Base-by-base conservation (phyloP, 2,329 filamentous ascomycete species). In the Aspergillus carbonarius region DNA sequence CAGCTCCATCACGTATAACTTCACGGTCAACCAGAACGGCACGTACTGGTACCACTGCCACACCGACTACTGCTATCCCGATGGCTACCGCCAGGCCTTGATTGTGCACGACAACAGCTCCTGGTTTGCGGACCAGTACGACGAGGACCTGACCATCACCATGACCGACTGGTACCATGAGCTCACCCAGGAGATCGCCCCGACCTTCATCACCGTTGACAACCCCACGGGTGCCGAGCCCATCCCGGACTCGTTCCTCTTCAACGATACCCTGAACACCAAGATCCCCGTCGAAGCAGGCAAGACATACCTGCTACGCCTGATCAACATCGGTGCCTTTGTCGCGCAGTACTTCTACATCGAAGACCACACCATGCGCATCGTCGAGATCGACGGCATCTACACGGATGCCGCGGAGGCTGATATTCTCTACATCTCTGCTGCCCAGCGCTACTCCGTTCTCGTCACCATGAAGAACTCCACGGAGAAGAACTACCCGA, bases 241-340 rank as follows among this genome's bases (percentile, higher is more conserved):
- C 0, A 82, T 90, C 0, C 88, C 88, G 0, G 79, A 90, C 20
- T 81, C 85, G 2, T 84, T 84, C 1, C 76, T 91, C 12, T 80
- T 90, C 66, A 91, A 90, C 54, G 88, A 93, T 61, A 88, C 85
- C 0, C 80, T 83, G 61, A 83, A 87, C 58, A 72, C 85, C 5
- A 83, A 74, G 1, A 68, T 91, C 7, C 59, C 79, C 0, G 82
- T 92, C 8, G 68, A 87, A 62, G 83, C 89, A 0, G 83, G 85
- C 1, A 90, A 85, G 62, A 92, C 87, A 0, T 93, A 93, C 59
- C 76, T 91, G n/a, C 80, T 93, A 66, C 87, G 88, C 27, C 76
- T 92, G 64, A 80, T 91, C 68, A 93, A 92, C 66, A 86, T 91
- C 13, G 89, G 86, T 15, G 89, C 89, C 9, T 92, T 93, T 72